phyloP scores from a whole-genome alignment of 23 red algal genomes.

The Agarophyton chilense region DNA sequence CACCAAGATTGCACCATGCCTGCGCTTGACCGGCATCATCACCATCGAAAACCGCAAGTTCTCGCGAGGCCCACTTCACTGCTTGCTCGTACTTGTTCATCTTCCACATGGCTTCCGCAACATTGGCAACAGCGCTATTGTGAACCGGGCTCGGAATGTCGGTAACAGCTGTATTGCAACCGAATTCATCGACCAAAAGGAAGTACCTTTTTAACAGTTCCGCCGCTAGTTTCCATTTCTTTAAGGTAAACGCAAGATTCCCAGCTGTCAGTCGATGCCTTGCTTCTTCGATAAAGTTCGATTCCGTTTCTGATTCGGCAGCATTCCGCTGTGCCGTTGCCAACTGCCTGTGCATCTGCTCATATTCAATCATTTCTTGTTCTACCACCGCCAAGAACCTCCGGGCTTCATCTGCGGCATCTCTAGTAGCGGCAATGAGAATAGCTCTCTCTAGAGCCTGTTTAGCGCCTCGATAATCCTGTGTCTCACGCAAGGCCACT shows the following conservation, averaged over 20 bases:
- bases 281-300: slow-evolving; percentile 54
- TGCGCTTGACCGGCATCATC: slow-evolving; percentile 63
- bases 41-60: slow-evolving; percentile 42
- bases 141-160: slow-evolving; percentile 26
- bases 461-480: slow-evolving; percentile 29
- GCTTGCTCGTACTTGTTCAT: slow-evolving; percentile 45
- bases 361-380: slow-evolving; percentile 27
- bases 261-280: slow-evolving; percentile 25
- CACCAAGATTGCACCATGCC: slow-evolving; percentile 72
- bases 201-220: slow-evolving; percentile 43
- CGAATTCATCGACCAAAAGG: slow-evolving; percentile 61
- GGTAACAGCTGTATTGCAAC: slow-evolving; percentile 33
- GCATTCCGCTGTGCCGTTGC: slow-evolving; percentile 3
- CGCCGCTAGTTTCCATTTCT: slow-evolving; percentile 27
- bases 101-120: slow-evolving; percentile 46
- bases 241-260: slow-evolving; percentile 19
- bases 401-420: slow-evolving; percentile 29
- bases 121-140: slow-evolving; percentile 50
- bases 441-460: slow-evolving; percentile 39
- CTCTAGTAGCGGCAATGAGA: neutral
- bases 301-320: slow-evolving; percentile 27
- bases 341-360: slow-evolving; percentile 2
- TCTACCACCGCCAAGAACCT: slow-evolving; percentile 40
- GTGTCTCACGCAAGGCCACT: slow-evolving; percentile 11
- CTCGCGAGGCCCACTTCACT: slow-evolving; percentile 59